These are phyloP conservation scores for Colletotrichum neosansevieriae DNA, from an alignment of 2,329 filamentous ascomycete genomes.

Conservation along the genomic window DNA sequence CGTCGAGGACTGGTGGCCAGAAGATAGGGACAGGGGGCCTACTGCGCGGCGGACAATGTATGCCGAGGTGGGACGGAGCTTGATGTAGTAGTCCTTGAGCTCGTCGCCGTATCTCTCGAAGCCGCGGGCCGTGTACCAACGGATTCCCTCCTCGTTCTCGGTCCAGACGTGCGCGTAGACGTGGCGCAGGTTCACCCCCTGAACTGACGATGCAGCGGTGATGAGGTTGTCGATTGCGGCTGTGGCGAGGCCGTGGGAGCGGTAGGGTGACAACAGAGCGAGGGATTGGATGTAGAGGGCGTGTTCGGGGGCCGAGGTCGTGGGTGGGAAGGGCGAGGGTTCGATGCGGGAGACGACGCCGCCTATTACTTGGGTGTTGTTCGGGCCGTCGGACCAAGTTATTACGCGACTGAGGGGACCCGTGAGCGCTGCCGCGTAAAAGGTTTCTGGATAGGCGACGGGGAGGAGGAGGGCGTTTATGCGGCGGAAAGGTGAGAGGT, in stretches of 20 bases:
- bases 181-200: slow-evolving; percentile 53
- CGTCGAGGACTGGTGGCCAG: not conserved
- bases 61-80: slow-evolving; percentile 70
- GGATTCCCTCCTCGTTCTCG: slow-evolving; percentile 71
- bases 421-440: slow-evolving; percentile 68
- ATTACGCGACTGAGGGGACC: slow-evolving; percentile 71
- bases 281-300: slow-evolving; percentile 75
- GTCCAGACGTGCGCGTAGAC: slow-evolving; percentile 78
- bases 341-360: slow-evolving; percentile 74
- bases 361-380: slow-evolving; percentile 62
- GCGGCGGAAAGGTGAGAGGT: slow-evolving; percentile 70
- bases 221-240: slow-evolving; percentile 67
- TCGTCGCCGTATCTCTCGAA: slow-evolving; percentile 63
- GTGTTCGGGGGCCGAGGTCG: slow-evolving; percentile 49
- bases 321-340: slow-evolving; percentile 50
- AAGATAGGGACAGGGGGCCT: slow-evolving; percentile 41
- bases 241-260: slow-evolving; percentile 69
- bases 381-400: slow-evolving; percentile 62
- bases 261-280: slow-evolving; percentile 72
- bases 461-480: slow-evolving; percentile 75
- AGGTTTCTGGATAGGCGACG: slow-evolving; percentile 72
- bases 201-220: slow-evolving; percentile 52
- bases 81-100: slow-evolving; percentile 72
- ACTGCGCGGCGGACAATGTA: slow-evolving; percentile 68
- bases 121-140: slow-evolving; percentile 71